Conservation (phyloP, 164 flowering plant genomes). For the Akebia trifoliata region DNA sequence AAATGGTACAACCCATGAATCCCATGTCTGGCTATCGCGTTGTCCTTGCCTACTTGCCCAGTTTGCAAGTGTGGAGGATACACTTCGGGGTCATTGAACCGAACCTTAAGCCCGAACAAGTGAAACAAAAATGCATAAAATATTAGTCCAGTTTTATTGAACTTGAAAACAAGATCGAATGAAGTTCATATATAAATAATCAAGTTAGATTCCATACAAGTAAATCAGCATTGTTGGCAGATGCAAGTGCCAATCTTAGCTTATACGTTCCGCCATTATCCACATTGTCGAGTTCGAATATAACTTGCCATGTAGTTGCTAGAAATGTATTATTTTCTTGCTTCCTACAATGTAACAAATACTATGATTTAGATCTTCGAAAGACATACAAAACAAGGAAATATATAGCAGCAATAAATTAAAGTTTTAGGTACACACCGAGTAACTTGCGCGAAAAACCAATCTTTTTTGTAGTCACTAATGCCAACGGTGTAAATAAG, state of each 20-base stretch:
- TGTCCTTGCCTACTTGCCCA: slow-evolving; percentile 57
- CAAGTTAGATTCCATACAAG: slow-evolving; percentile 11
- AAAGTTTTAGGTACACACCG: slow-evolving; percentile 45
- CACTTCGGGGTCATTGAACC: background rate
- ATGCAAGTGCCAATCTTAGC: slow-evolving; percentile 28
- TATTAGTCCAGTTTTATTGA: background rate
- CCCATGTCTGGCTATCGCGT: slow-evolving; percentile 67
- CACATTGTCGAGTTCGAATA: slow-evolving; percentile 18
- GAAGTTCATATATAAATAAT: background rate
- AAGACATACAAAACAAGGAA: background rate
- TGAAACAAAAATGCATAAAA: background rate
- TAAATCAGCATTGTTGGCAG: slow-evolving; percentile 17
- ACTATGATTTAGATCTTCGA: background rate
- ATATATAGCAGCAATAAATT: background rate
- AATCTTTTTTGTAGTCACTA: slow-evolving; percentile 57
- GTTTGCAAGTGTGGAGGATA: slow-evolving; percentile 32
- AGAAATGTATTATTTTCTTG: slow-evolving; percentile 29
- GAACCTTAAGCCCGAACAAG: slow-evolving; percentile 3
- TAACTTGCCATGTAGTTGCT: slow-evolving; percentile 50
- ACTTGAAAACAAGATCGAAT: background rate
- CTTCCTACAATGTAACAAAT: slow-evolving; percentile 28
- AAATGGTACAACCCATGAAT: slow-evolving; percentile 69
- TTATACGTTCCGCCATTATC: slow-evolving; percentile 10
- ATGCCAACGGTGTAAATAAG: slow-evolving; percentile 49
- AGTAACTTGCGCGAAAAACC: slow-evolving; percentile 77